These are phyloP conservation scores for Fusarium albosuccineum DNA, from an alignment of 2,329 filamentous ascomycete species.

Conservation along the genomic window DNA sequence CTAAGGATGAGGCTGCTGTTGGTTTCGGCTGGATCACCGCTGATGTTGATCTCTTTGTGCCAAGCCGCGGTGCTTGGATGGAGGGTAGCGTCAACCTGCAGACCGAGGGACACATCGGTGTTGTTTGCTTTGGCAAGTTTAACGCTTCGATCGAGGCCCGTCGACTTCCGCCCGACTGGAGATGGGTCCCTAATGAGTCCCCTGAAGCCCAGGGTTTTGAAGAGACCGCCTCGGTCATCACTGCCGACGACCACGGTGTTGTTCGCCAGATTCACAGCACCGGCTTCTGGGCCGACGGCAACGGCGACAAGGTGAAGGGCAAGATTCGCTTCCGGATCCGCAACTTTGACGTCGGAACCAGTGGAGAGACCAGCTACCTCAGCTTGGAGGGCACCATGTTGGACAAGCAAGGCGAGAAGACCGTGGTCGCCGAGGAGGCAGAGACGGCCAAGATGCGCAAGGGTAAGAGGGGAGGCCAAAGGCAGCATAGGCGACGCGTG, in stretches of 20 bases:
- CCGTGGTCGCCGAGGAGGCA: constrained; percentile 61
- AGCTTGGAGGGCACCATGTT: constrained; percentile 92
- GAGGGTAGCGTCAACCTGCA: constrained; percentile 88
- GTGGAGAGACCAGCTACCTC: constrained; percentile 81
- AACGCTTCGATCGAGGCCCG: constrained; percentile 87
- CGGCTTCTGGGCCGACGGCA: constrained; percentile 81
- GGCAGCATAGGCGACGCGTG: constrained; percentile 52
- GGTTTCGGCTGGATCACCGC: constrained; percentile 90
- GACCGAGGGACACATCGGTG: constrained; percentile 88
- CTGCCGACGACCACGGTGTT: constrained; percentile 65
- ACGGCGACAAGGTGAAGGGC: constrained; percentile 77
- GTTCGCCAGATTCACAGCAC: constrained; percentile 66
- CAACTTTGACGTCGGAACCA: constrained; percentile 85
- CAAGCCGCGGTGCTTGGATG: constrained; percentile 78
- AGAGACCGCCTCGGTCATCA: constrained; percentile 56
- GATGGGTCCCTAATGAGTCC: constrained; percentile 75
- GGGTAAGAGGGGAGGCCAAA: constrained; percentile 51
- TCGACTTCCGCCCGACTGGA: constrained; percentile 83
- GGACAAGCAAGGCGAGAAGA: constrained; percentile 73
- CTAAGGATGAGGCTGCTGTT: constrained; percentile 85
- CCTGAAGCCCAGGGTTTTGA: constrained; percentile 57
- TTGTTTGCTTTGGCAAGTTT: constrained; percentile 92
- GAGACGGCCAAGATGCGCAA: constrained; percentile 55
- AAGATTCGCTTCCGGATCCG: constrained; percentile 82
- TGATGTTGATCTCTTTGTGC: constrained; percentile 86